Conservation (phyloP, 345 rosid species). For the Atalantia buxifolia region DNA sequence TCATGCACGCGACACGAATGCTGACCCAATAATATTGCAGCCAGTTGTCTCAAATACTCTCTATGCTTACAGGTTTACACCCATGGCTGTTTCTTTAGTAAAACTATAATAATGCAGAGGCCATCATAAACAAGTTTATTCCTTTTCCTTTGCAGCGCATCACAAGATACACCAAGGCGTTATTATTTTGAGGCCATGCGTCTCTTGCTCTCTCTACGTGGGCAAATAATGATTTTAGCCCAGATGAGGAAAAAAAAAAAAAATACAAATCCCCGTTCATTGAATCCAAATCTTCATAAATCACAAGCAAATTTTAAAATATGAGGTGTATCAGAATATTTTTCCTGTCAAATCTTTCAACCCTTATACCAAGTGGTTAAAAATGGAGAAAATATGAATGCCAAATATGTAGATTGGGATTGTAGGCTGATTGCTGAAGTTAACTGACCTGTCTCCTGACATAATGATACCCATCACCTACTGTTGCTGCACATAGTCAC, state of each 20-base stretch:
- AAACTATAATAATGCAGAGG: background rate
- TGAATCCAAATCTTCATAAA: constrained; percentile 6
- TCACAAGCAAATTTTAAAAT: background rate
- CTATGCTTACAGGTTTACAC: background rate
- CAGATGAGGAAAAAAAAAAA: no score
- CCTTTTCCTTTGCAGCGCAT: background rate
- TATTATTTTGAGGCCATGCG: background rate
- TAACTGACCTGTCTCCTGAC: background rate
- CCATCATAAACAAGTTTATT: background rate
- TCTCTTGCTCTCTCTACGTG: background rate
- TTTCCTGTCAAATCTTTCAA: background rate
- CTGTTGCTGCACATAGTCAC: background rate
- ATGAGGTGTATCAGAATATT: background rate
- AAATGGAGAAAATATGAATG: background rate
- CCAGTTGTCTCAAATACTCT: background rate
- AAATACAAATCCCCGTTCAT: background rate
- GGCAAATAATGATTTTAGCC: background rate
- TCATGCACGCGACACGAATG: no score
- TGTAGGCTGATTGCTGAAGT: constrained; percentile 5
- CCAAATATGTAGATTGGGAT: background rate
- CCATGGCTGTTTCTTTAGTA: background rate
- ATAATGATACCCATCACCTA: background rate
- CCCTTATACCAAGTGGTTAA: background rate
- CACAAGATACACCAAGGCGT: background rate
- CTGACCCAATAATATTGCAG: no score